phyloP scores from a whole-genome alignment of 2,329 filamentous ascomycete genomes.

The Rhytidhysteron rufulum region DNA sequence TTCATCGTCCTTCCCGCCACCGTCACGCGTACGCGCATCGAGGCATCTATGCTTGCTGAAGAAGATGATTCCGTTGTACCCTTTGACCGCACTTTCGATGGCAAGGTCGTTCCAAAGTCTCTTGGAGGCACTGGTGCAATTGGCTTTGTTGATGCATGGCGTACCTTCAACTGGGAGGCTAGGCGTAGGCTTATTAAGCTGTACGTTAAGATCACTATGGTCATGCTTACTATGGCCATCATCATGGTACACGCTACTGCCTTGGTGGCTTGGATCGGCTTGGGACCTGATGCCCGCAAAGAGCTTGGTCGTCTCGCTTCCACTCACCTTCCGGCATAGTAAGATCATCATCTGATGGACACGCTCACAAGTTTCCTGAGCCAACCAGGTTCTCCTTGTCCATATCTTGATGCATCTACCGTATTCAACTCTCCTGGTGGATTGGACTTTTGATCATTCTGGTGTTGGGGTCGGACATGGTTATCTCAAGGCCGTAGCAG shows the following conservation, averaged over 20 bases:
- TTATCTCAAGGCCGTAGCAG: too few species aligned
- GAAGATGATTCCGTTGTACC: conserved; percentile 80
- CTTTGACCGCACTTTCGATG: conserved; percentile 83
- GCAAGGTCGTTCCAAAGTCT: conserved; percentile 69
- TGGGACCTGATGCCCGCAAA: conserved; percentile 31
- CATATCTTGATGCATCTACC: too few species aligned
- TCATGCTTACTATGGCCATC: conserved; percentile 47
- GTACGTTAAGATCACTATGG: conserved; percentile 65
- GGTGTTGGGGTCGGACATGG: too few species aligned
- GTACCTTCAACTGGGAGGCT: conserved; percentile 68
- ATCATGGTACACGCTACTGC: conserved; percentile 49
- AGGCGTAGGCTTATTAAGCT: conserved; percentile 72
- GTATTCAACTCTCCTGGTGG: too few species aligned
- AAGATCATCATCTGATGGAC: too few species aligned
- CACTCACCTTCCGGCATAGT: too few species aligned
- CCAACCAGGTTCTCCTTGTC: too few species aligned
- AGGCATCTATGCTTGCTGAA: conserved; percentile 80
- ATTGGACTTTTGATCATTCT: too few species aligned
- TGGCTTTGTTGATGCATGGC: conserved; percentile 73
- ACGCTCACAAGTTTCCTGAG: too few species aligned
- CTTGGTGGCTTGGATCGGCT: conserved; percentile 51
- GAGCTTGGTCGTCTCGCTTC: conserved; percentile 14
- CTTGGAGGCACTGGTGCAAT: conserved; percentile 70
- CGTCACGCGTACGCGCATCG: conserved; percentile 75
- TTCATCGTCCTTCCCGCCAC: conserved; percentile 74